Evolutionary conservation across 148 eudicot species (phyloP), one percentile per base, ranked within the genome.

Genomic region (Heliamphora exappendiculata): DNA sequence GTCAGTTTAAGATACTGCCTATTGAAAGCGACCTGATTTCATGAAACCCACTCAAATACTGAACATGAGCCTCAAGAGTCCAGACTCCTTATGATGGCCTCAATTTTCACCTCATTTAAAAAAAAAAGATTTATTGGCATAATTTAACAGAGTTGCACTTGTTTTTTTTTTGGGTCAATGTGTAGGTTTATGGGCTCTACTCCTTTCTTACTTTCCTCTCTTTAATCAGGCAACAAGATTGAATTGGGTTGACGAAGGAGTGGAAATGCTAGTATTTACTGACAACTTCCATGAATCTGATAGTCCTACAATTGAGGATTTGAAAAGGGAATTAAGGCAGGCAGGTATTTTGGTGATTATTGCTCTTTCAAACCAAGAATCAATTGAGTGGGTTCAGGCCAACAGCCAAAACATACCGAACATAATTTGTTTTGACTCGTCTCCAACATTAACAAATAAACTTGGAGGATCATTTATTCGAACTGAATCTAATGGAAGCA

Each of bases 241-340:
- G 78, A 90, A 90, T 78, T 94, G 97, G 95, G 87, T 91, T 76
- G 98, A 94, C 76, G 90, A 91, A 70, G 87, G 79, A 54, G 87
- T 70, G 69, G 89, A 90, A 59, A 90, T 91, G 98, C 80, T 67
- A 65, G 98, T 90, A 22, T 89, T 87, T 75, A 75, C 84, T 20
- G 98, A 90, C 80, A 86, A 57, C 41, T 1, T 75, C 37, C 67
- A 58, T 49, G 73, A 57, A 67, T 76, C 79, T 14, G 53, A 71
- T 64, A 81, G 72, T 69, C 49, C 74, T 49, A 44, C 72, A 45
- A 68, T 66, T 49, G 54, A 60, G 41, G 73, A 80, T 75, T 82
- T 91, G 50, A 80, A 69, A 37, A 78, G 69, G 74, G 87, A 81
- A 75, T 81, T 94, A 58, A 47, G 50, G n/a, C 75, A 62, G 44